Conservation (phyloP, 352 stramenopile genomes). For the Phytophthora fragariaefolia region DNA sequence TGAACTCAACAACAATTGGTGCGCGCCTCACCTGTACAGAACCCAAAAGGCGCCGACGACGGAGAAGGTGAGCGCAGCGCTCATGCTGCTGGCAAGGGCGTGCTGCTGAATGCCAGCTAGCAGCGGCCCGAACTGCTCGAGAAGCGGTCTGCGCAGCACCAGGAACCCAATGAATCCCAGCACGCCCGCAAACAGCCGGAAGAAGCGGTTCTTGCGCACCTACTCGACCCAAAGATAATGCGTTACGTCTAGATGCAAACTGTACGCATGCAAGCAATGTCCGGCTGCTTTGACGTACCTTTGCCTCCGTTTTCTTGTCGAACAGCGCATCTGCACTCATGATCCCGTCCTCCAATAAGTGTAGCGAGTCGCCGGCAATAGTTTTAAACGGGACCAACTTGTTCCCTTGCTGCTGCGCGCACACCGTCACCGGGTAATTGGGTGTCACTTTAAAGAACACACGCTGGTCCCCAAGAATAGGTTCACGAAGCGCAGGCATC, state of each 20-base stretch:
- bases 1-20: background rate
- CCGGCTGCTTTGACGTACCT: constrained; percentile 36
- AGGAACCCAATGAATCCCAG: constrained; percentile 74
- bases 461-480: constrained; percentile 62
- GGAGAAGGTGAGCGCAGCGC: constrained; percentile 55
- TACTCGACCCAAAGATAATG: constrained; percentile 18
- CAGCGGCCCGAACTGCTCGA: constrained; percentile 36
- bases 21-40: constrained; percentile 45
- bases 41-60: constrained; percentile 60
- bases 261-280: background rate
- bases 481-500: constrained; percentile 21
- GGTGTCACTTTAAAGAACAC: constrained; percentile 72
- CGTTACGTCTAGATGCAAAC: background rate
- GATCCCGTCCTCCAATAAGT: constrained; percentile 70
- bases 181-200: constrained; percentile 63
- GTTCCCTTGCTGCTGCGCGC: constrained; percentile 38
- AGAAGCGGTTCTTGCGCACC: constrained; percentile 73
- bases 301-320: constrained; percentile 45
- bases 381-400: constrained; percentile 52
- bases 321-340: constrained; percentile 57
- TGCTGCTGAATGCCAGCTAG: constrained; percentile 56
- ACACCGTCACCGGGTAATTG: constrained; percentile 74
- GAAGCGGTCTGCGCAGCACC: constrained; percentile 51
- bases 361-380: constrained; percentile 50
- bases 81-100: constrained; percentile 49